These are phyloP conservation scores for Vitis hybrid DNA, from an alignment of 177 flowering plant species.

Conservation along the genomic window DNA sequence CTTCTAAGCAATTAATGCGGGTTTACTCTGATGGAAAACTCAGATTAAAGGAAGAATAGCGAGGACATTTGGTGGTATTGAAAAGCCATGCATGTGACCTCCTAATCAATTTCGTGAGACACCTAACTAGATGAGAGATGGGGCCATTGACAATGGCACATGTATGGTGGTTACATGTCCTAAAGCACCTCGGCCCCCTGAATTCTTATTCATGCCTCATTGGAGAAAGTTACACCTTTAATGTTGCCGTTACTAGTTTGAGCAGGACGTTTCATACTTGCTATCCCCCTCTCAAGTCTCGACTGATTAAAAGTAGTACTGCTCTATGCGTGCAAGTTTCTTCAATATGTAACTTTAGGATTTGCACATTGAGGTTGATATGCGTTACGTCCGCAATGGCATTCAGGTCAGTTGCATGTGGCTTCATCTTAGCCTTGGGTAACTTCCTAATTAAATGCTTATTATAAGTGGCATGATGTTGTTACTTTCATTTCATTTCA, in stretches of 20 bases:
- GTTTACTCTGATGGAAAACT: not conserved
- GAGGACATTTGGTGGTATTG: conserved; percentile 15
- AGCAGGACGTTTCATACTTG: not conserved
- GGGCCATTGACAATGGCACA: conserved; percentile 13
- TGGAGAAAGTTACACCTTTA: not conserved
- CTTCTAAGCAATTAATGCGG: not conserved
- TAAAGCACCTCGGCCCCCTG: not conserved
- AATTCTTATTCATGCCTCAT: not conserved
- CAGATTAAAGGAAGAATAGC: not conserved
- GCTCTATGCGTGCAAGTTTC: no score
- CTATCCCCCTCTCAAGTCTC: no score
- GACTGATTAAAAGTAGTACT: no score
- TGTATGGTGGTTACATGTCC: conserved; percentile 5
- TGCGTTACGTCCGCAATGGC: no score
- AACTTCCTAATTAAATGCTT: no score
- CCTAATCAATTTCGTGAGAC: conserved; percentile 18
- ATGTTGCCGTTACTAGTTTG: not conserved
- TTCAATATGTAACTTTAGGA: no score
- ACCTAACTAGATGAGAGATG: conserved; percentile 2
- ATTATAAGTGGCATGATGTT: no score
- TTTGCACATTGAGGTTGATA: no score
- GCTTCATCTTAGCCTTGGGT: no score
- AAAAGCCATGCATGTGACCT: conserved; percentile 7
- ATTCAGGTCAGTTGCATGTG: no score
- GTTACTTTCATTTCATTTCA: no score